A percentile compares a stretch with the other conserved stretches of the same genome.
phyloP scores from a whole-genome alignment of 805 yeast genomes.

The Candida hispaniensis region DNA sequence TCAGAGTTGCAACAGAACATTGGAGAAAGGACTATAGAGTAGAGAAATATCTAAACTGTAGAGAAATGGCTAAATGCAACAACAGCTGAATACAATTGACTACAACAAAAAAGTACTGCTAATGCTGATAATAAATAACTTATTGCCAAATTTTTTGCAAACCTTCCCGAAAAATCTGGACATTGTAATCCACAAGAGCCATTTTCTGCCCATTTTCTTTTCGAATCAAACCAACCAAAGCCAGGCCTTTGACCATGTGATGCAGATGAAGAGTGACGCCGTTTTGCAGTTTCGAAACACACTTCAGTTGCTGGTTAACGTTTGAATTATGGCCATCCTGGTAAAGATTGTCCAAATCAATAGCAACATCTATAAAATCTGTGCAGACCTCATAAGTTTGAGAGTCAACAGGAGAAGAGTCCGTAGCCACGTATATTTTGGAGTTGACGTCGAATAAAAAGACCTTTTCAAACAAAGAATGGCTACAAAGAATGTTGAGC shows the following conservation, averaged over 20 bases:
- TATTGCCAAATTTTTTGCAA: slow-evolving; percentile 35
- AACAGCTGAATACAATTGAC: too few species aligned
- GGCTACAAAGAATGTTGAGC: slow-evolving; percentile 79
- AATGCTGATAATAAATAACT: too few species aligned
- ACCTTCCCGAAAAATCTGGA: slow-evolving; percentile 65
- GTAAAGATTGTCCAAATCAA: slow-evolving; percentile 55
- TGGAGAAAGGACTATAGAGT: too few species aligned
- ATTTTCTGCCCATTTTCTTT: slow-evolving; percentile 44
- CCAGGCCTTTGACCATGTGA: slow-evolving; percentile 88
- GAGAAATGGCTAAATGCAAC: too few species aligned
- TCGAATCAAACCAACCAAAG: slow-evolving; percentile 77
- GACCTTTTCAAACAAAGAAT: slow-evolving; percentile 84
- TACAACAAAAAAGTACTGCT: too few species aligned
- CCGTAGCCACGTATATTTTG: slow-evolving; percentile 91
- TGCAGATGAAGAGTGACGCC: slow-evolving; percentile 76
- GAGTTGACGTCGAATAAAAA: slow-evolving; percentile 86
- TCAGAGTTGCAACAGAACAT: too few species aligned
- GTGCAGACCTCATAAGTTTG: slow-evolving; percentile 96
- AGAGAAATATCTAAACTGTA: too few species aligned
- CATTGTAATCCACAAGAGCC: slow-evolving; percentile 80
- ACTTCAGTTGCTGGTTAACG: slow-evolving; percentile 33
- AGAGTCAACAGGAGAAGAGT: slow-evolving; percentile 88
- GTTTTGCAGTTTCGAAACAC: slow-evolving; percentile 66
- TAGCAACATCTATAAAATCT: slow-evolving; percentile 89
- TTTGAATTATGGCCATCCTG: slow-evolving; percentile 26